A percentile compares a stretch with the other conserved stretches of the same genome.
These are phyloP conservation scores for Chlamydomonas urium DNA, from an alignment of 139 green algal genomes.

Conservation along the genomic window DNA sequence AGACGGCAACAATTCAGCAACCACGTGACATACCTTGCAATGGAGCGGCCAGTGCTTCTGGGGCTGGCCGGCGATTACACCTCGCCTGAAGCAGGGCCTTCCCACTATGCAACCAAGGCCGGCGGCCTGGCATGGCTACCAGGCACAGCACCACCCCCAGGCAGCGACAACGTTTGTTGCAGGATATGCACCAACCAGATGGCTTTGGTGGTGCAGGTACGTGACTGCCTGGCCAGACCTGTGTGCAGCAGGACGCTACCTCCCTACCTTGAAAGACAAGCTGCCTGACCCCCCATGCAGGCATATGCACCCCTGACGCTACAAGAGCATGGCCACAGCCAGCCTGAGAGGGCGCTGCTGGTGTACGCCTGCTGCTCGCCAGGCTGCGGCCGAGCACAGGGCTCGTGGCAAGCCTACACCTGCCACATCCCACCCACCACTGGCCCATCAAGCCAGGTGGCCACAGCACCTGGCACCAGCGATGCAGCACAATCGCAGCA, in stretches of 20 bases:
- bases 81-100: not conserved
- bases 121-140: slow-evolving; percentile 21
- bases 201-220: slow-evolving; percentile 50
- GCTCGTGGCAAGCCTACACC: slow-evolving; percentile 48
- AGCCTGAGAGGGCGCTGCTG: slow-evolving; percentile 3
- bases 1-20: no score
- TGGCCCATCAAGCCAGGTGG: not conserved
- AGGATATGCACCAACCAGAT: slow-evolving; percentile 30
- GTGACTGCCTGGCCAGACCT: not conserved
- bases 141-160: not conserved
- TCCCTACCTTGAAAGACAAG: not conserved
- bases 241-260: not conserved
- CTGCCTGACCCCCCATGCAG: slow-evolving; percentile 21
- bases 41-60: not conserved
- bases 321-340: not conserved
- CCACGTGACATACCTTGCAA: not conserved
- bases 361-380: slow-evolving; percentile 15
- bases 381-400: slow-evolving; percentile 35
- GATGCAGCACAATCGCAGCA: no score
- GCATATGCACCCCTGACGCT: slow-evolving; percentile 32
- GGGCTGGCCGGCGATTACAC: slow-evolving; percentile 22
- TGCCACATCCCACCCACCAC: slow-evolving; percentile 21
- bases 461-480: not conserved
- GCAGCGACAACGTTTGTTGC: slow-evolving; percentile 17
- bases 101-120: slow-evolving; percentile 35